These are phyloP conservation scores for Magnolia changhungtana DNA, from an alignment of 164 flowering plant species.

Conservation along the genomic window DNA sequence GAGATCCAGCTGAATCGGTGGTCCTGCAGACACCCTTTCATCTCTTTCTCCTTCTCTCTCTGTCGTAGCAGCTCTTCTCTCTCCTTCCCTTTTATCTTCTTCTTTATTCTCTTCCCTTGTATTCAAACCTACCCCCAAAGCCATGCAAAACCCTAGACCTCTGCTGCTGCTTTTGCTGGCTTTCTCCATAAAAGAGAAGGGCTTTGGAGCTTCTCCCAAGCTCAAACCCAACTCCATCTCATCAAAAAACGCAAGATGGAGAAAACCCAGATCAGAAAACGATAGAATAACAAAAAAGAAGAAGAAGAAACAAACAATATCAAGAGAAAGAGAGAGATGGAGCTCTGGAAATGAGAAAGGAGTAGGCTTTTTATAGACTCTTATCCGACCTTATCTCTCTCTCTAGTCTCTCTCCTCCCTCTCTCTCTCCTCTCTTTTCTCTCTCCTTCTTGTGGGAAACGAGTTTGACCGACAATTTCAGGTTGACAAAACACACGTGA, in stretches of 20 bases:
- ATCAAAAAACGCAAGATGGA: neutral
- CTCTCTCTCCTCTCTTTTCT: slow-evolving; percentile 1
- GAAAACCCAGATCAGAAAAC: too few species aligned
- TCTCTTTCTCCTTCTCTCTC: neutral
- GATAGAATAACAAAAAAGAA: neutral
- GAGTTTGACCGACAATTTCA: slow-evolving; percentile 53
- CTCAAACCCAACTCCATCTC: slow-evolving; percentile 66
- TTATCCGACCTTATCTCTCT: neutral
- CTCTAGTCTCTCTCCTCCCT: neutral
- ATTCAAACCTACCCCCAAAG: slow-evolving; percentile 21
- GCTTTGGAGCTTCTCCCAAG: slow-evolving; percentile 47
- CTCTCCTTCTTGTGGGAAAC: slow-evolving; percentile 8
- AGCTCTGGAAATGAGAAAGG: slow-evolving; percentile 7
- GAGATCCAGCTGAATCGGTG: slow-evolving; percentile 52
- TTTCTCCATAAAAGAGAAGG: slow-evolving; percentile 35
- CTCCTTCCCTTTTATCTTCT: slow-evolving; percentile 5
- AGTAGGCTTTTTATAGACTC: slow-evolving; percentile 16
- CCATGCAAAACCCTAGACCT: slow-evolving; percentile 43
- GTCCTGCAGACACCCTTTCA: slow-evolving; percentile 25
- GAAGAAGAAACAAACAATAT: neutral
- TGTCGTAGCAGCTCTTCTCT: neutral
- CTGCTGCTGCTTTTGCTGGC: slow-evolving; percentile 17
- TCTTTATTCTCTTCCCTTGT: slow-evolving; percentile 3
- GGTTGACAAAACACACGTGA: slow-evolving; percentile 17
- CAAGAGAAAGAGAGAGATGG: neutral